Conservation (phyloP, 441 rosid species). For the Pelargonium australe region DNA sequence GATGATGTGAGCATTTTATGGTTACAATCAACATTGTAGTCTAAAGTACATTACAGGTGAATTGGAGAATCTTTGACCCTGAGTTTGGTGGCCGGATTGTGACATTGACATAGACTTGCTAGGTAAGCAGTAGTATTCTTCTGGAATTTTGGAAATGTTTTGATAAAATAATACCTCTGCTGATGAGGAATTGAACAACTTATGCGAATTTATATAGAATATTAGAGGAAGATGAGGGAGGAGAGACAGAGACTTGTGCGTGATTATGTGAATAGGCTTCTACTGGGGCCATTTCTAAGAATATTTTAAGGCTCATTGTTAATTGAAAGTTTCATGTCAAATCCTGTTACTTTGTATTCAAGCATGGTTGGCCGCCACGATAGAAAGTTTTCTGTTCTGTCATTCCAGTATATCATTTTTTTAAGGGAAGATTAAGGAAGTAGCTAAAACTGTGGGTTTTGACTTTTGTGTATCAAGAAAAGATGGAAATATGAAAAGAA, state of each 20-base stretch:
- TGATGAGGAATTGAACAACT: conserved; percentile 6
- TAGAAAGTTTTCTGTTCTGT: not conserved
- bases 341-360: conserved; percentile 4
- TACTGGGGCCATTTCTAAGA: not conserved
- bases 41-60: conserved; percentile 2
- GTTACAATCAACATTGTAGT: not conserved
- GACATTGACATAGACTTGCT: not conserved
- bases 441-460: not conserved
- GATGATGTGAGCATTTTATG: not conserved
- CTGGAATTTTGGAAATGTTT: not conserved
- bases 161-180: not conserved
- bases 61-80: not conserved
- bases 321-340: not conserved
- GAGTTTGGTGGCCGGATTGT: not conserved
- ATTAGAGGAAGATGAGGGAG: not conserved
- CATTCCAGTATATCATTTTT: not conserved
- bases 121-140: conserved; percentile 5
- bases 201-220: not conserved
- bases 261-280: not conserved
- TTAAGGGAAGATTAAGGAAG: not conserved
- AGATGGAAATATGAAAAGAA: not conserved
- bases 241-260: not conserved
- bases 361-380: conserved; percentile 5
- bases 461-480: conserved; percentile 2
- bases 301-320: conserved; percentile 1